Percentiles rank a stretch among this genome's conserved stretches.
phyloP scores from a whole-genome alignment of 148 eudicot genomes.

The Amaranthus cruentus region DNA sequence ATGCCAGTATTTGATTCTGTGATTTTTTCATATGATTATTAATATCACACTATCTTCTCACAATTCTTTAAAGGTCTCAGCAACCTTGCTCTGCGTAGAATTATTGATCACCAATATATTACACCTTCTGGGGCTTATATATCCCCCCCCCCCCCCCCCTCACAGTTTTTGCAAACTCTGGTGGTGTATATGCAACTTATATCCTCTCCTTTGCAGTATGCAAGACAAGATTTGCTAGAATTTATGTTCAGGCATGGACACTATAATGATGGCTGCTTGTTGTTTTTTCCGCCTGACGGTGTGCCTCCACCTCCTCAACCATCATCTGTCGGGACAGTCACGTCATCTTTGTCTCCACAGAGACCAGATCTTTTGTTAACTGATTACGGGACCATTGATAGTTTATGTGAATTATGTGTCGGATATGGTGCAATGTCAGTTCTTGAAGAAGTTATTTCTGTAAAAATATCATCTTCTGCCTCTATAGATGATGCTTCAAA shows the following conservation, averaged over 20 bases:
- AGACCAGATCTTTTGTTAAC: constrained; percentile 74
- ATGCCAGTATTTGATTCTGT: background rate
- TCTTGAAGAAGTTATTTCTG: constrained; percentile 76
- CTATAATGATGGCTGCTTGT: constrained; percentile 71
- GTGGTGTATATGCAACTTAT: background rate
- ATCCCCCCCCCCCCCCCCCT: no score
- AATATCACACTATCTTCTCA: background rate
- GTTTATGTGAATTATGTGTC: constrained; percentile 70
- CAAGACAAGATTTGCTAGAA: constrained; percentile 71
- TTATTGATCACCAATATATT: no score
- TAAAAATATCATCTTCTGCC: constrained; percentile 45
- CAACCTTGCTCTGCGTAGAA: background rate
- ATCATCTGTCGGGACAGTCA: constrained; percentile 47
- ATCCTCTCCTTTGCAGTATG: constrained; percentile 58
- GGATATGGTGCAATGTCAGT: constrained; percentile 83
- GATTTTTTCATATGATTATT: background rate
- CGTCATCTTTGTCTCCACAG: constrained; percentile 85
- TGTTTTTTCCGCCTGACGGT: constrained; percentile 76
- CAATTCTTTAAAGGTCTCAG: background rate
- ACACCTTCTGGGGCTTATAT: no score
- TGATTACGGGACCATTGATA: constrained; percentile 92
- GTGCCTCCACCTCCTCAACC: constrained; percentile 77
- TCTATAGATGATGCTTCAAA: constrained; percentile 42
- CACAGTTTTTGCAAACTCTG: background rate
- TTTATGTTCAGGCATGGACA: constrained; percentile 97